Conservation (phyloP, 228 moss, liverwort and hornwort species). For the Sphagnum fallax region DNA sequence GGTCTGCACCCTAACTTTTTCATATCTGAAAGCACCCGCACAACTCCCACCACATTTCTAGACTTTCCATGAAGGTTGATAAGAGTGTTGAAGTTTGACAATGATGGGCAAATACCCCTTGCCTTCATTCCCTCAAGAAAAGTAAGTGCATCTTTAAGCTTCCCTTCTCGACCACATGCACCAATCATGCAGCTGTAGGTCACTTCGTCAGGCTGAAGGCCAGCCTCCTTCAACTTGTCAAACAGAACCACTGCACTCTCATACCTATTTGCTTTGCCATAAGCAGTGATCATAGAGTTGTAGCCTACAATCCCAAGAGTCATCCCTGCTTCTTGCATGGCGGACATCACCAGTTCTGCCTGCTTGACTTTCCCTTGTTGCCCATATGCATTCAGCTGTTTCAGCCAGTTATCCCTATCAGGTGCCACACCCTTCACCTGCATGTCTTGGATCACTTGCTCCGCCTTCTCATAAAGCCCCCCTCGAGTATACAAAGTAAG, state of each 20-base stretch:
- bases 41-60: conserved; percentile 66
- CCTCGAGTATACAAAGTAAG: conserved; percentile 67
- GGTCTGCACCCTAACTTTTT: conserved; percentile 62
- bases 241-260: conserved; percentile 51
- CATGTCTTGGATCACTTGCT: conserved; percentile 77
- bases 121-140: conserved; percentile 65
- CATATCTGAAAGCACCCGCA: conserved; percentile 69
- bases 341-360: conserved; percentile 52
- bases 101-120: conserved; percentile 39
- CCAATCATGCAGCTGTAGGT: conserved; percentile 90
- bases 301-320: conserved; percentile 52
- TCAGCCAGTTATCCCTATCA: conserved; percentile 73
- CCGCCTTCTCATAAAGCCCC: conserved; percentile 60
- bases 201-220: conserved; percentile 53
- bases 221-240: conserved; percentile 45
- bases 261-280: conserved; percentile 79
- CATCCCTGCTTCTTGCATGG: conserved; percentile 49
- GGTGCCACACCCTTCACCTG: conserved; percentile 38
- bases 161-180: conserved; percentile 79
- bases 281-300: conserved; percentile 83
- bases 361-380: conserved; percentile 84
- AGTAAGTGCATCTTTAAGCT: conserved; percentile 69
- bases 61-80: conserved; percentile 81
- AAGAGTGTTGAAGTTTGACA: conserved; percentile 68
- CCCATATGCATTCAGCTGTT: conserved; percentile 75